phyloP scores from a whole-genome alignment of 2,329 filamentous ascomycete genomes.

The Sporothrix variecibatus region DNA sequence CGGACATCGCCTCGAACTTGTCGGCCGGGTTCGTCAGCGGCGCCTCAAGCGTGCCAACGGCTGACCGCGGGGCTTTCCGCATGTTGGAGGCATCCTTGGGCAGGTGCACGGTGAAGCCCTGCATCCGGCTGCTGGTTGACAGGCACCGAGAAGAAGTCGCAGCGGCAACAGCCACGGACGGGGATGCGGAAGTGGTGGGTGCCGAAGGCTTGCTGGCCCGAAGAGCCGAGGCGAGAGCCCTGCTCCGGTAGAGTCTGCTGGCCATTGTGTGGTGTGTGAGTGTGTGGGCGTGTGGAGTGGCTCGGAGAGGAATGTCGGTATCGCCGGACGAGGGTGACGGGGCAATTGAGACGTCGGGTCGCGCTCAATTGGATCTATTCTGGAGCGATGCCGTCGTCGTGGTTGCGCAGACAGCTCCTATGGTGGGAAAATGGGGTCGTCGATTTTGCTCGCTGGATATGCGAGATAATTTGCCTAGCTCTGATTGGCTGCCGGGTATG shows the following conservation, averaged over 20 bases:
- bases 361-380: neutral
- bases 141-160: slow-evolving; percentile 47
- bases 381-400: slow-evolving; percentile 15
- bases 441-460: slow-evolving; percentile 25
- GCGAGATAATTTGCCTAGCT: slow-evolving; percentile 30
- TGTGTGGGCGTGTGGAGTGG: slow-evolving; percentile 40
- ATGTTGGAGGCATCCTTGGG: slow-evolving; percentile 66
- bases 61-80: slow-evolving; percentile 62
- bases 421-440: slow-evolving; percentile 21
- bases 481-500: slow-evolving; percentile 27
- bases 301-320: neutral
- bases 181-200: slow-evolving; percentile 37
- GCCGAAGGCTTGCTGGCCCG: slow-evolving; percentile 52
- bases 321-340: slow-evolving; percentile 9
- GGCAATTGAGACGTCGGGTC: neutral
- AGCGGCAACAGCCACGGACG: slow-evolving; percentile 37
- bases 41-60: slow-evolving; percentile 66
- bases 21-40: slow-evolving; percentile 89
- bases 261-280: slow-evolving; percentile 51
- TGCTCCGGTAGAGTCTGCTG: slow-evolving; percentile 59
- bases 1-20: slow-evolving; percentile 85
- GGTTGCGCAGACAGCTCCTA: slow-evolving; percentile 10
- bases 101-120: slow-evolving; percentile 54
- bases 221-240: slow-evolving; percentile 58
- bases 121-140: slow-evolving; percentile 49